Evolutionary conservation across 1,284 basidiomycete genomes (phyloP), one percentile per base, ranked within the genome.

Genomic region (Ustilago lituana): DNA sequence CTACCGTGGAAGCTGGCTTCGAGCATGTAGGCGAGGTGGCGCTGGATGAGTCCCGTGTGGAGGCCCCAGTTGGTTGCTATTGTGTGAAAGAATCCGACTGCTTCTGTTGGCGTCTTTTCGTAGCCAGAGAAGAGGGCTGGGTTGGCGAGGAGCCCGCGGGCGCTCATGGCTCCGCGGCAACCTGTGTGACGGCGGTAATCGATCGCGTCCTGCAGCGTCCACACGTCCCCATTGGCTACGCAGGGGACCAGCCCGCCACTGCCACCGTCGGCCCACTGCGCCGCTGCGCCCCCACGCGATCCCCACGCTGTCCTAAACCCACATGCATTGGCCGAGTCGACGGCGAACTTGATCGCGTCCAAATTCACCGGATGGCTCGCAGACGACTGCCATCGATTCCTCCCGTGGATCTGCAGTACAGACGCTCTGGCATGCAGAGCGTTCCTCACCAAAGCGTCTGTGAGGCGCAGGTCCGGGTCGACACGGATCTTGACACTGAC

Each of bases 401-500:
- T 83, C 4, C 87, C 87, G 70, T 88, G 87, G 0, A 88, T 84
- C 0, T 86, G 85, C 35, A 88, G 82, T 59, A 87, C 83, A 11
- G 82, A 83, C 7, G 82, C 84, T 6, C 84, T 84, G 0, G 84
- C 84, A 7, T 84, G 82, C 19, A 85, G 78, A 3, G 84, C 84
- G 14, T 84, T 86, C 7, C 83, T 76, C 15, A 88, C 84, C 2
- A 88, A 83, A 33, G 83, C 82, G 24, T 86, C 83, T 0, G 87
- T 88, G 17, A 84, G 73, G 31, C 84, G 76, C 19, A 83, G 76
- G 60, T 87, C 85, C 6, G 81, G 73, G 75, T 88, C 87, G 12
- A 88, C 83, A 9, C 87, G 82, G 48, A 88, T 88, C 81, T 88
- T 88, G 65, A 88, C 85, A 44, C 84, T 85, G 26, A 88, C 85